Evolutionary conservation across 768 basidiomycete species (phyloP).

Genomic region (Macrocybe gigantea): DNA sequence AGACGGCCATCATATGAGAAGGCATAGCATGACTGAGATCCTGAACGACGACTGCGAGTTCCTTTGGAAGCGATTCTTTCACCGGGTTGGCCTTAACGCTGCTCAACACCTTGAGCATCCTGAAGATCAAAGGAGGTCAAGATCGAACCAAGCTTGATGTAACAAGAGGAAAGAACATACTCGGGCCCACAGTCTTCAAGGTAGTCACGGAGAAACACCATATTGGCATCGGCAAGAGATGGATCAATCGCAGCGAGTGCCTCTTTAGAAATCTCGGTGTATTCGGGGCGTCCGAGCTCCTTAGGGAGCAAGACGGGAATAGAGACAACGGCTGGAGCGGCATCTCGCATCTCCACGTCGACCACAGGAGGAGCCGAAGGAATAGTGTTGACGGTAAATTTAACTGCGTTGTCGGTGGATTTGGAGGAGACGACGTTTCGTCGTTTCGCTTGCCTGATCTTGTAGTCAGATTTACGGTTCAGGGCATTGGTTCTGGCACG

Average conservation of each 20-base stretch:
- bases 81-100: constrained; percentile 26
- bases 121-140: constrained; percentile 15
- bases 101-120: constrained; percentile 31
- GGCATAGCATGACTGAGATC: constrained; percentile 29
- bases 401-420: too few relatives aligned
- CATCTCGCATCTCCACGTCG: too few relatives aligned
- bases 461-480: too few relatives aligned
- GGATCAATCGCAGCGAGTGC: constrained; percentile 36
- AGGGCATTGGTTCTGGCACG: too few relatives aligned
- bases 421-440: too few relatives aligned
- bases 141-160: neutral
- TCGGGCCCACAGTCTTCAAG: constrained; percentile 37
- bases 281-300: constrained; percentile 46
- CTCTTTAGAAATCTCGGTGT: constrained; percentile 37
- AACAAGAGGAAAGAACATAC: constrained; percentile 23
- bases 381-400: too few relatives aligned
- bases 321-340: too few relatives aligned
- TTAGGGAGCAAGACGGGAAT: constrained; percentile 37
- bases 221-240: constrained; percentile 37
- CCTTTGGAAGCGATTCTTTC: constrained; percentile 31
- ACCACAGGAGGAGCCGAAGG: too few relatives aligned
- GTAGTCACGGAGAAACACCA: constrained; percentile 48
- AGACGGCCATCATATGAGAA: constrained; percentile 50
- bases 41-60: constrained; percentile 35
- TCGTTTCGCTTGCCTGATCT: too few relatives aligned